Evolutionary conservation across 352 stramenopile genomes (phyloP).

Genomic region (Pythium oligandrum): DNA sequence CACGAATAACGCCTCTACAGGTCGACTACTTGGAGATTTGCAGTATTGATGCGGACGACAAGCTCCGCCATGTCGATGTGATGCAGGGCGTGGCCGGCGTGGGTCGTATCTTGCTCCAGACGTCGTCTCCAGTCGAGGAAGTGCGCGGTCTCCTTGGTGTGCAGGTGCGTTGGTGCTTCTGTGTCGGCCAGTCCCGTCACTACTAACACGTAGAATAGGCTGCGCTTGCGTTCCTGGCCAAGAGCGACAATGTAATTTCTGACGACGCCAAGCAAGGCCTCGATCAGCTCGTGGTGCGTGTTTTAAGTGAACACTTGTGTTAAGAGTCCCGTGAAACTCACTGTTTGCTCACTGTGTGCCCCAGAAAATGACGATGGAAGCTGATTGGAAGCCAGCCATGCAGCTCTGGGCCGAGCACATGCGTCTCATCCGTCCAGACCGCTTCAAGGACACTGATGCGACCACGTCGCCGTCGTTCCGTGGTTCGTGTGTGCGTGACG

Average conservation of each 20-base stretch:
- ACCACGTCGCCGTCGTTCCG: constrained; percentile 45
- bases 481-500: constrained; percentile 74
- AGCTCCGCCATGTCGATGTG: constrained; percentile 52
- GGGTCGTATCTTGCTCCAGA: constrained; percentile 58
- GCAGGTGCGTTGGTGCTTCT: constrained; percentile 16
- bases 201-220: constrained; percentile 11
- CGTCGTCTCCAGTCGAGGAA: constrained; percentile 36
- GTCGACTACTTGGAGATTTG: constrained; percentile 59
- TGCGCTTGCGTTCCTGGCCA: constrained; percentile 49
- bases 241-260: constrained; percentile 53
- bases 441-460: constrained; percentile 6
- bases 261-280: constrained; percentile 31
- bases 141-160: constrained; percentile 55
- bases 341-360: neutral
- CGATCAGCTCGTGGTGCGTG: constrained; percentile 57
- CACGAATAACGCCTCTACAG: constrained; percentile 10
- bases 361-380: constrained; percentile 16
- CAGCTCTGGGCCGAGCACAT: constrained; percentile 55
- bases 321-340: neutral
- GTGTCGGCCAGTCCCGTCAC: neutral
- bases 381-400: constrained; percentile 51
- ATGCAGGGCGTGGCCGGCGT: constrained; percentile 71
- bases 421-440: constrained; percentile 7
- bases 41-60: constrained; percentile 55
- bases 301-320: neutral